A percentile compares a stretch with the other conserved stretches of the same genome.
Evolutionary conservation across 768 basidiomycete genomes (phyloP).

Genomic region (Tulasnella sp.): DNA sequence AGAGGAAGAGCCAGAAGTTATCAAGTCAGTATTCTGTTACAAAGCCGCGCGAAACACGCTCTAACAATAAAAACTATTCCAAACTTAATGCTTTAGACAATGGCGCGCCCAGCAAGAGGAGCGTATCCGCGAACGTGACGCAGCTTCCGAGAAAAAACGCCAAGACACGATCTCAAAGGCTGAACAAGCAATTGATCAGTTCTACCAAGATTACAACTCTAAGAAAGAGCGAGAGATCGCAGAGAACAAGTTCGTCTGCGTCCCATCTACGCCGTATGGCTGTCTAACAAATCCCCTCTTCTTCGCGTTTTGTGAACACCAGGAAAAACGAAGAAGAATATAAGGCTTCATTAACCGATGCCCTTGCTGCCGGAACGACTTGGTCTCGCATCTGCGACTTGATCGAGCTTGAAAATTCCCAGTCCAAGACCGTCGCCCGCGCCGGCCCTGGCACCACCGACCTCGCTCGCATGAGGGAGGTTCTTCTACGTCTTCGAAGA

Average conservation of each 20-base stretch:
- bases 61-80: not conserved
- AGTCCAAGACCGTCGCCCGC: conserved; percentile 91
- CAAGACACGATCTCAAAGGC: conserved; percentile 82
- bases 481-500: conserved; percentile 79
- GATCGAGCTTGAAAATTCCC: conserved; percentile 89
- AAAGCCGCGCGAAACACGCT: not conserved
- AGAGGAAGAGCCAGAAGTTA: conserved; percentile 85
- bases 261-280: not conserved
- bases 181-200: conserved; percentile 81
- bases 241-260: conserved; percentile 81
- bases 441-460: conserved; percentile 86
- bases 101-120: conserved; percentile 86
- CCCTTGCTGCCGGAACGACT: conserved; percentile 83
- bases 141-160: conserved; percentile 66
- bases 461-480: conserved; percentile 85
- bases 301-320: conserved; percentile 14
- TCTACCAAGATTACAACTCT: conserved; percentile 80
- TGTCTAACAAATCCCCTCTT: not conserved
- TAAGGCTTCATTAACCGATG: conserved; percentile 63
- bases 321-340: conserved; percentile 88
- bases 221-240: conserved; percentile 89
- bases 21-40: conserved; percentile 54
- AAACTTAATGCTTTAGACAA: conserved; percentile 48
- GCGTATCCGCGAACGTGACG: conserved; percentile 81
- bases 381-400: conserved; percentile 91